Evolutionary conservation across 225 moss, liverwort and hornwort species (phyloP).

Genomic region (Physcomitrellopsis africana): DNA sequence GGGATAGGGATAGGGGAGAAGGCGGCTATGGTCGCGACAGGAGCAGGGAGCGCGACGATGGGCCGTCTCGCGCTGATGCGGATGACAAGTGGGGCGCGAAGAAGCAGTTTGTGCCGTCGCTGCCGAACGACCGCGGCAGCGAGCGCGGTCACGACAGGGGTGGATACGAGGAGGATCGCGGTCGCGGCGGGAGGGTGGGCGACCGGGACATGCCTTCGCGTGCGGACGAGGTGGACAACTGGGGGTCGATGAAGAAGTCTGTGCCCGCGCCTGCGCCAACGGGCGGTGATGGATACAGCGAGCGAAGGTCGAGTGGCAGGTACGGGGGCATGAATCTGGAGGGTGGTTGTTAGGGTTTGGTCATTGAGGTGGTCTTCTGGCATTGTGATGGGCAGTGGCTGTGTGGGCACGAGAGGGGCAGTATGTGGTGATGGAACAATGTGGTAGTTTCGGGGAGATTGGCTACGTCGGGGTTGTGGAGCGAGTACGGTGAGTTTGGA

Average conservation of each 20-base stretch:
- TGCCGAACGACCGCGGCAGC: conserved; percentile 38
- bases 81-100: conserved; percentile 69
- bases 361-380: background rate
- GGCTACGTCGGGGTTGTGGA: too few relatives aligned
- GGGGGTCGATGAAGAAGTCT: conserved; percentile 70
- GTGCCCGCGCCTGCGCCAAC: conserved; percentile 38
- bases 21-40: conserved; percentile 10
- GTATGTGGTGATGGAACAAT: background rate
- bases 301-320: conserved; percentile 39
- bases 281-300: conserved; percentile 35
- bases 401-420: background rate
- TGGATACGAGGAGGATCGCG: conserved; percentile 50
- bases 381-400: background rate
- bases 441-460: background rate
- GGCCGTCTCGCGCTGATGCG: conserved; percentile 69
- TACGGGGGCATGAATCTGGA: background rate
- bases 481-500: too few relatives aligned
- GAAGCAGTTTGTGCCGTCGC: conserved; percentile 57
- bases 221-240: conserved; percentile 45
- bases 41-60: conserved; percentile 58
- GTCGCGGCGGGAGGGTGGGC: conserved; percentile 51
- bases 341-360: background rate
- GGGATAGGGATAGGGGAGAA: conserved; percentile 49
- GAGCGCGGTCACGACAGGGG: conserved; percentile 36
- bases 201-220: conserved; percentile 64